Base-by-base conservation (phyloP, 1,284 basidiomycete species). In the Pisolithus thermaeus region DNA sequence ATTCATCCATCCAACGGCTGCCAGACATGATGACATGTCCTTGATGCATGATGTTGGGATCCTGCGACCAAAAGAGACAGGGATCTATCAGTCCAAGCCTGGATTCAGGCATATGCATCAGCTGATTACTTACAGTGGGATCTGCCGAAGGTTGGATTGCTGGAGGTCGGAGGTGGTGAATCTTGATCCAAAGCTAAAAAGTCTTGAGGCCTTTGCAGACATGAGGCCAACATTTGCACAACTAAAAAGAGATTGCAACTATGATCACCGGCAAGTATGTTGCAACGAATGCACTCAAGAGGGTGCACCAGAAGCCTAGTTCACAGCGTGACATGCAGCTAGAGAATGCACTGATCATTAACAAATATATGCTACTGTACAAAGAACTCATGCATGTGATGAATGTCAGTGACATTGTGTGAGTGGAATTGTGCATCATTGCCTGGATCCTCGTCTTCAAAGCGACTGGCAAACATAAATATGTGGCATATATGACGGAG, bases 1-100 rank as follows among this genome's bases (percentile, higher is more conserved):
- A 12, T 12, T 32, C 11, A 32, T 32, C 11, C 30, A 32, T 12
- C 30, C 30, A 32, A 9, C 11, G 9, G 30, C 11, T 11, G 30
- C 30, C 1, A 32, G 30, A 3, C 9, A 32, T 12, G 30, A 32
- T 12, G 14, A 35, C 22, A 37, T 32, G 20, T 27, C 27, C 39
- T 30, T 52, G 16, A 38, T 40, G n/a, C 47, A 48, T n/a, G 18
- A 48, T 38, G 35, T 55, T n/a, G 37, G 40, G 1, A 11, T 41
- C 11, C 32, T 53, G 9, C 46, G 40, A 8, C 46, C 51, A 12
- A 32, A 44, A 14, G 38, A 55, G 42, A 53, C 38, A 3, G 37
- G 25, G 27, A 55, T 36, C 20, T 49, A 54, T 14, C 40, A 23
- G 9, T 50, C 28, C 20, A 55, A 55, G 44, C 52, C 52, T 42